Base-by-base conservation (phyloP, 1,139 yeast genomes). In the Arxiozyma telluris region DNA sequence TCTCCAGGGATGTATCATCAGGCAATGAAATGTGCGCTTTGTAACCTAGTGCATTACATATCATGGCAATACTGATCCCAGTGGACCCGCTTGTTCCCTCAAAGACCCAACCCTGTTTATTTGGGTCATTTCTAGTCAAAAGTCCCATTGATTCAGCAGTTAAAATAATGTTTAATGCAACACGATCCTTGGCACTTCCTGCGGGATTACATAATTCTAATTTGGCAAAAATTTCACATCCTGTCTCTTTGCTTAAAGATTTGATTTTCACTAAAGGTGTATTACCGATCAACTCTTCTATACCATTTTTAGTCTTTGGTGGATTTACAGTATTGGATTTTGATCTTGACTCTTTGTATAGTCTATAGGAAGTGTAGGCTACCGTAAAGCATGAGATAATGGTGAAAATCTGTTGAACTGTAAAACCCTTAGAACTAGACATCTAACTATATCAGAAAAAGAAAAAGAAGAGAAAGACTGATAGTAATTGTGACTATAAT, bases 41-140 rank as follows among this genome's bases (percentile, higher is more conserved):
- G 68, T 91, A 91, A 0, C 98, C 98, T 56, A 87, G 70, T 0
- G 97, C 87, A 61, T 90, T 82, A 58, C 96, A 87, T 25, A 93
- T 77, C 71, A 89, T 80, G 1, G 98, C 96, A 60, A 93, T 79
- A 2, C 96, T 87, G 30, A 93, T 93, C 9, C 98, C 98, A 0
- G 98, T 93, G 0, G 96, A 88, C 0, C 98, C 98, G 12, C 94
- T 84, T 0, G 98, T 93, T 3, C 98, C 98, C 72, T 93, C 98
- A 67, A 84, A 90, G 21, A 83, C 77, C 60, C 71, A 68, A 30
- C 73, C 74, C 17, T 54, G 55, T 25, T 45, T 21, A 38, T 41
- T 38, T 8, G 65, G 64, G 65, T 87, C 90, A 1, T 80, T 82
- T 52, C 73, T 63, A 9, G 72, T 68, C 46, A 91, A 68, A 17